Conservation (phyloP, 768 basidiomycete species). For the Multifurca ochricompacta region DNA sequence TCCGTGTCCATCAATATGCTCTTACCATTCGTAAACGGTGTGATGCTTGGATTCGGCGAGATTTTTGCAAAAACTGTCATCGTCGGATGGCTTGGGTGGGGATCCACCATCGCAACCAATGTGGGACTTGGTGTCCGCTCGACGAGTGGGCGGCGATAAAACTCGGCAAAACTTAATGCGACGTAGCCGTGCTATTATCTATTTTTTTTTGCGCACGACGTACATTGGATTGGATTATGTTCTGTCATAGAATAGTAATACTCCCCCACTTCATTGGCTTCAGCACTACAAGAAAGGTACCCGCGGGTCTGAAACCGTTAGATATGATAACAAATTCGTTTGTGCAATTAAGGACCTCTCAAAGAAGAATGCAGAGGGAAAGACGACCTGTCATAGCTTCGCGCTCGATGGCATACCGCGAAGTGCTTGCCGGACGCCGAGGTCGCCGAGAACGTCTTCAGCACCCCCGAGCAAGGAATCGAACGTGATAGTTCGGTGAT, state of each 20-base stretch:
- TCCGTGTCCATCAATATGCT: conserved; percentile 77
- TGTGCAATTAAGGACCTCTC: neutral
- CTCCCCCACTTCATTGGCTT: neutral
- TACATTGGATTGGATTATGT: conserved; percentile 7
- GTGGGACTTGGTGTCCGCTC: conserved; percentile 13
- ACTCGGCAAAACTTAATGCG: neutral
- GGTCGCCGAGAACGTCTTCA: conserved; percentile 69
- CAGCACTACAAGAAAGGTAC: neutral
- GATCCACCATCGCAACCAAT: conserved; percentile 24
- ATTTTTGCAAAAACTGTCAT: conserved; percentile 81
- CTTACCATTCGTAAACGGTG: conserved; percentile 86
- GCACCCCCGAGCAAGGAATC: conserved; percentile 40
- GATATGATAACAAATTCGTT: neutral
- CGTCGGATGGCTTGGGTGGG: conserved; percentile 44
- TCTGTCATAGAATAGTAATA: conserved; percentile 11
- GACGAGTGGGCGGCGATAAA: neutral
- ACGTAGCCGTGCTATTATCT: neutral
- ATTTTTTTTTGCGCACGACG: neutral
- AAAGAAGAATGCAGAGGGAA: neutral
- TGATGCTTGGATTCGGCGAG: conserved; percentile 96
- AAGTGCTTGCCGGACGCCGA: conserved; percentile 70
- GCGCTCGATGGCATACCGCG: conserved; percentile 47
- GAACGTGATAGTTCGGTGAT: conserved; percentile 36
- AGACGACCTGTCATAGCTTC: neutral
- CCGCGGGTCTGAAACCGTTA: neutral